A percentile compares a stretch with the other conserved stretches of the same genome.
Conservation (phyloP, 306 rosid genomes). For the Dalbergia cochinchinensis region DNA sequence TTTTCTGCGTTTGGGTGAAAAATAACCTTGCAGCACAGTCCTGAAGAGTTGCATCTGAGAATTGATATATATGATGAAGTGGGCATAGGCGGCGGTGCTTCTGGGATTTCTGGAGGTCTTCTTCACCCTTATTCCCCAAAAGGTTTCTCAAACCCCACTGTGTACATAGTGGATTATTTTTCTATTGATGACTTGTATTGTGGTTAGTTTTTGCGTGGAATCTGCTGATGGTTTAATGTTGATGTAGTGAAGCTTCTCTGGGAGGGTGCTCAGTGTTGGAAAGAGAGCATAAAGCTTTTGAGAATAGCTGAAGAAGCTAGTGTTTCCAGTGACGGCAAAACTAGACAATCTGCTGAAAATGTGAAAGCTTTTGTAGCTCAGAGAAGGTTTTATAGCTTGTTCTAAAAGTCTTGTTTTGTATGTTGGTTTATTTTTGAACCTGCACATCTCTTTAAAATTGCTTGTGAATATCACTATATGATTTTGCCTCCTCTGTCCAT, state of each 20-base stretch:
- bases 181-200: neutral
- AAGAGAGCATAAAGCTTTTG: constrained; percentile 79
- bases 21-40: constrained; percentile 62
- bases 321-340: constrained; percentile 42
- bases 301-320: constrained; percentile 71
- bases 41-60: constrained; percentile 63
- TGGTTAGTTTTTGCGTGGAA: neutral
- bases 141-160: constrained; percentile 52
- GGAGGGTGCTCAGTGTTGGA: constrained; percentile 92
- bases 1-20: constrained; percentile 9
- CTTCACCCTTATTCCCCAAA: constrained; percentile 97
- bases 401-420: neutral
- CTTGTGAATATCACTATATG: too few species aligned
- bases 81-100: constrained; percentile 95
- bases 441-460: neutral
- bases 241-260: constrained; percentile 74
- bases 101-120: constrained; percentile 91
- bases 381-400: constrained; percentile 62
- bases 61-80: constrained; percentile 81
- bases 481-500: neutral
- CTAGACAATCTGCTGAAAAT: constrained; percentile 46
- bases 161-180: constrained; percentile 23
- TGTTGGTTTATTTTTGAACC: neutral
- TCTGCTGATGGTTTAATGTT: constrained; percentile 31
- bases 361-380: constrained; percentile 49